A percentile compares a stretch with the other conserved stretches of the same genome.
Evolutionary conservation across 2,329 filamentous ascomycete species (phyloP).

Genomic region (Fusarium illudens): DNA sequence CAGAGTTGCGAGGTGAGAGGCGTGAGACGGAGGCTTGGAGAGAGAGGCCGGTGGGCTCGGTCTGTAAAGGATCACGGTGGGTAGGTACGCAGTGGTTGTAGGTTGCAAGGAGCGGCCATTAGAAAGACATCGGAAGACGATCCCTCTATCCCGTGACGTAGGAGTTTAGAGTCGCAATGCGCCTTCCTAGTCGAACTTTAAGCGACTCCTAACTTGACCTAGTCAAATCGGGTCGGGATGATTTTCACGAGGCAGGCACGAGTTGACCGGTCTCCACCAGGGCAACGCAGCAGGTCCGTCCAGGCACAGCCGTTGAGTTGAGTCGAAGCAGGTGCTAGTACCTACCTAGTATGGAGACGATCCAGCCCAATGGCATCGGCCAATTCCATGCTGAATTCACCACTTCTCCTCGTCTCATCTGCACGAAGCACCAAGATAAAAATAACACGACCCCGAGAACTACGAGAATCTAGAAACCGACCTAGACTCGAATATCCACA

Average conservation of each 20-base stretch:
- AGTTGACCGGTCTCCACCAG: neutral
- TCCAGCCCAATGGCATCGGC: neutral
- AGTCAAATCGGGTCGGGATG: neutral
- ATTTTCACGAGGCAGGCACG: neutral
- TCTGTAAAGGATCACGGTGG: neutral
- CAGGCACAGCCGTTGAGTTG: neutral
- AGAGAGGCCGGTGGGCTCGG: neutral
- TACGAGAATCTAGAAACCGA: neutral
- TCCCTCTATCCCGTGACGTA: constrained; percentile 1
- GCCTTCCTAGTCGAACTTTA: neutral
- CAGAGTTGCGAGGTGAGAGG: neutral
- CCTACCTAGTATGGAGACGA: neutral
- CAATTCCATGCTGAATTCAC: neutral
- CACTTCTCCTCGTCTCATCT: neutral
- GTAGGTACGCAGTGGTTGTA: neutral
- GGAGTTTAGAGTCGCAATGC: neutral
- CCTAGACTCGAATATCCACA: neutral
- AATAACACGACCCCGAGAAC: neutral
- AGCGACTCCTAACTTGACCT: neutral
- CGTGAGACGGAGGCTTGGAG: neutral
- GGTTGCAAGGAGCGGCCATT: neutral
- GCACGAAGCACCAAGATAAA: neutral
- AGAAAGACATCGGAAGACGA: neutral
- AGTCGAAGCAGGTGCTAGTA: no score
- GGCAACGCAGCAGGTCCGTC: neutral